Evolutionary conservation across 441 rosid species (phyloP).

Genomic region (Populus hybrid): DNA sequence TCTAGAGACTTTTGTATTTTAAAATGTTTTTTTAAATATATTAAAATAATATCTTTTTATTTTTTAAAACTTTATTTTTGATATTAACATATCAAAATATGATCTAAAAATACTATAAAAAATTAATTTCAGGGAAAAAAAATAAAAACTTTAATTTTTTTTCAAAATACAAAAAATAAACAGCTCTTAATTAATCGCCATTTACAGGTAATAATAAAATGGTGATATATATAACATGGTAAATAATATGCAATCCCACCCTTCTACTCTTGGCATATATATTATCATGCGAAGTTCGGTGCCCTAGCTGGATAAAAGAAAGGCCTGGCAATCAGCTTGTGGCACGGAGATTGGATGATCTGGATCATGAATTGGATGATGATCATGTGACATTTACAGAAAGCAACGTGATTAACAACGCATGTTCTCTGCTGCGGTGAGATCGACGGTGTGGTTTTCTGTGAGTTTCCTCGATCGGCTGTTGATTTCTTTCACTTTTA

Average conservation of each 20-base stretch:
- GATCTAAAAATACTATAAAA: too few species aligned
- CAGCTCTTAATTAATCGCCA: background rate
- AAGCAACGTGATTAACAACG: background rate
- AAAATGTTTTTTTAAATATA: background rate
- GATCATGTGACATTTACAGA: background rate
- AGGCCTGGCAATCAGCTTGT: background rate
- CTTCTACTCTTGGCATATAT: conserved; percentile 16
- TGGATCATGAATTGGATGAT: background rate
- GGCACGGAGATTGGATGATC: background rate
- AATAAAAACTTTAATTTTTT: too few species aligned
- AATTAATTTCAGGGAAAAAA: too few species aligned
- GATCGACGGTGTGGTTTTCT: background rate
- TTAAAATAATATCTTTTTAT: background rate
- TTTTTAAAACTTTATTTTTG: too few species aligned
- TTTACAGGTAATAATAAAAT: background rate
- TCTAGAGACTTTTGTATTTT: background rate
- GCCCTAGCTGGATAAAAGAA: background rate
- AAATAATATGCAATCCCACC: background rate
- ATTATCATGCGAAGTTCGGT: background rate
- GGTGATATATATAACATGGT: too few species aligned
- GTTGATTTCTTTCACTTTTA: background rate
- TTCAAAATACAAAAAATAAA: background rate
- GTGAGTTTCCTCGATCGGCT: background rate
- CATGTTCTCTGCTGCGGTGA: background rate
- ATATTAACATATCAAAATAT: too few species aligned